Conservation (phyloP, 2,329 filamentous ascomycete genomes). For the Epichloe hybrida region DNA sequence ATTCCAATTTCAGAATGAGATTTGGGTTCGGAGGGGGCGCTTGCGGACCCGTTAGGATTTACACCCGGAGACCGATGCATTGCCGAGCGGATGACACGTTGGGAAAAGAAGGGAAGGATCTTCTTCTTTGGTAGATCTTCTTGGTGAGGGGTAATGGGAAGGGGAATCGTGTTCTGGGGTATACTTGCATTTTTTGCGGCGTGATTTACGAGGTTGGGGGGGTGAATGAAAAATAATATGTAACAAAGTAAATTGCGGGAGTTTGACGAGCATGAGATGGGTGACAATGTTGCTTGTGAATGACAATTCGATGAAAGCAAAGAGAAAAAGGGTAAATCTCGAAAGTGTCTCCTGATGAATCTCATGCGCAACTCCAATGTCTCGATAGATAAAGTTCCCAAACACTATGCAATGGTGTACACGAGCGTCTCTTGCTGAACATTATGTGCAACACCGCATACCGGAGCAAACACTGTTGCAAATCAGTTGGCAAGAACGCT, state of each 20-base stretch:
- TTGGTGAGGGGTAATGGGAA: neutral
- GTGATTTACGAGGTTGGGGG: neutral
- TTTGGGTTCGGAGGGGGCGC: neutral
- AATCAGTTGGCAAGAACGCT: slow-evolving; percentile 32
- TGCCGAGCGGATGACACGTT: neutral
- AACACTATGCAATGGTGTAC: neutral
- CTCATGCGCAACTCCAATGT: neutral
- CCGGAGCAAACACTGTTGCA: slow-evolving; percentile 38
- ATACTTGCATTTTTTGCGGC: neutral
- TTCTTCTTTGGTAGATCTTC: neutral
- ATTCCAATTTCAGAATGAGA: neutral
- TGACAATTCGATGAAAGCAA: too few relatives aligned
- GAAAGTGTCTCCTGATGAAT: too few relatives aligned
- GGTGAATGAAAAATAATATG: neutral
- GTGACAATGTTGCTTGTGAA: too few relatives aligned
- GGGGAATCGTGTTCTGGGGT: neutral
- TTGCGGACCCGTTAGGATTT: neutral
- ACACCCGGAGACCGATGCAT: neutral
- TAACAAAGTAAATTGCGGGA: too few relatives aligned
- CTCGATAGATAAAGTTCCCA: neutral
- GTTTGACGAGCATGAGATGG: too few relatives aligned
- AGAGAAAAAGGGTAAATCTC: too few relatives aligned
- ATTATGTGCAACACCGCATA: slow-evolving; percentile 33
- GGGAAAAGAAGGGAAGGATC: neutral
- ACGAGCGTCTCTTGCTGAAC: too few relatives aligned